These are phyloP conservation scores for Austropuccinia psidii DNA, from an alignment of 1,284 basidiomycete genomes.

Conservation along the genomic window DNA sequence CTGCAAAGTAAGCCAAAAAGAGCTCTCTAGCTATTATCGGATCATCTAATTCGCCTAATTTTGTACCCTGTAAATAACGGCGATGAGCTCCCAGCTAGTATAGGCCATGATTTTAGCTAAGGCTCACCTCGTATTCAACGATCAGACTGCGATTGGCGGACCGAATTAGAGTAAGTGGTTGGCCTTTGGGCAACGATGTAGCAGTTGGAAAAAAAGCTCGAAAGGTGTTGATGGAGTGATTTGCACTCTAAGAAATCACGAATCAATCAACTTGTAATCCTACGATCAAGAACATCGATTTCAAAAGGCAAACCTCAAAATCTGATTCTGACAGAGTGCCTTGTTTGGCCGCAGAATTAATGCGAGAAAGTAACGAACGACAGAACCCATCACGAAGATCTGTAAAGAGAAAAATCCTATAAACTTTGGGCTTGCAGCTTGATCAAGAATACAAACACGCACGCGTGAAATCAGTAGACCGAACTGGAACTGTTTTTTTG, in stretches of 20 bases:
- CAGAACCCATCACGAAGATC: conserved; percentile 80
- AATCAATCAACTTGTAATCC: neutral
- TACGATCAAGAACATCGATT: conserved; percentile 38
- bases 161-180: conserved; percentile 49
- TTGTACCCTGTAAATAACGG: conserved; percentile 43
- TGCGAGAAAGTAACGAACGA: conserved; percentile 62
- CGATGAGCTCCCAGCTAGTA: neutral
- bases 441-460: neutral
- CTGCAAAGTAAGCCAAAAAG: conserved; percentile 50
- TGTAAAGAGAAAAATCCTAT: conserved; percentile 44
- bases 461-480: conserved; percentile 40
- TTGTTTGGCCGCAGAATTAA: conserved; percentile 52
- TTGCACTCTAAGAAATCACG: neutral
- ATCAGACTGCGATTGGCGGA: conserved; percentile 45
- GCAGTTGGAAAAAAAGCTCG: conserved; percentile 51
- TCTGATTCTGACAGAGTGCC: conserved; percentile 18
- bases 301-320: conserved; percentile 33
- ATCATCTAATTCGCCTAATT: conserved; percentile 48
- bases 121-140: conserved; percentile 48
- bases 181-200: conserved; percentile 50
- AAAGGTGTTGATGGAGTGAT: conserved; percentile 43
- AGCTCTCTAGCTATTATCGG: conserved; percentile 48
- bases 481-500: neutral
- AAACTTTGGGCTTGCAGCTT: neutral
- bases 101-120: too few species aligned